These are phyloP conservation scores for Fusarium sp. DNA, from an alignment of 2,329 filamentous ascomycete species.

Conservation along the genomic window DNA sequence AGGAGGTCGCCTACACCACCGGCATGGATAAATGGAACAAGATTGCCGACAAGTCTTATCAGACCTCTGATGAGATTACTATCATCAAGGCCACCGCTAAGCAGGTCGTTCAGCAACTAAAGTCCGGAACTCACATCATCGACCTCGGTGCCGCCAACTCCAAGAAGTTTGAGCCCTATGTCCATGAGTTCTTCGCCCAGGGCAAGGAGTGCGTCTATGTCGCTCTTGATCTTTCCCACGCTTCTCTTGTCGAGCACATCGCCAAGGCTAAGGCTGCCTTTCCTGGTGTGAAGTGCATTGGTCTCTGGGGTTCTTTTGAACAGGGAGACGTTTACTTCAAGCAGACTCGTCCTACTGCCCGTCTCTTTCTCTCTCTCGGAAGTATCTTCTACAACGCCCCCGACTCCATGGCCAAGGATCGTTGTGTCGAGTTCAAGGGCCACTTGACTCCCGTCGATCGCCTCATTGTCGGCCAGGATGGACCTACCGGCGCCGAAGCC, in stretches of 20 bases:
- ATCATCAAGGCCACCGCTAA: constrained; percentile 34
- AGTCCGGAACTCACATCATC: constrained; percentile 29
- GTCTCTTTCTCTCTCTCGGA: constrained; percentile 36
- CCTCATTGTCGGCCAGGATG: constrained; percentile 35
- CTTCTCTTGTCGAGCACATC: constrained; percentile 29
- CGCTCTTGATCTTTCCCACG: constrained; percentile 23
- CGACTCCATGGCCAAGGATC: constrained; percentile 22
- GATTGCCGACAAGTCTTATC: constrained; percentile 30
- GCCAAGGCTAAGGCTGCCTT: constrained; percentile 27
- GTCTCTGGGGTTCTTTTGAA: constrained; percentile 37
- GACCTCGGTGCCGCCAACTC: constrained; percentile 38
- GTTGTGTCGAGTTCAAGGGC: constrained; percentile 25
- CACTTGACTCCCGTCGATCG: constrained; percentile 23
- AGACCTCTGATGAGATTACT: constrained; percentile 29
- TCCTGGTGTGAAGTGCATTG: constrained; percentile 19
- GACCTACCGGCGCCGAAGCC: not conserved
- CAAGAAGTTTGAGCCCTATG: constrained; percentile 36
- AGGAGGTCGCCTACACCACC: constrained; percentile 39
- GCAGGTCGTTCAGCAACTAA: constrained; percentile 23
- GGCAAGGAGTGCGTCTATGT: constrained; percentile 35
- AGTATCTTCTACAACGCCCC: constrained; percentile 41
- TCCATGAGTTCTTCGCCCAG: constrained; percentile 27
- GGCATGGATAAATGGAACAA: constrained; percentile 34
- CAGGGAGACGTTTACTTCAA: constrained; percentile 33
- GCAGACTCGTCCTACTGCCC: not conserved